A percentile compares a stretch with the other conserved stretches of the same genome.
phyloP scores from a whole-genome alignment of 495 filamentous ascomycete genomes.

The Xylaria venustula region DNA sequence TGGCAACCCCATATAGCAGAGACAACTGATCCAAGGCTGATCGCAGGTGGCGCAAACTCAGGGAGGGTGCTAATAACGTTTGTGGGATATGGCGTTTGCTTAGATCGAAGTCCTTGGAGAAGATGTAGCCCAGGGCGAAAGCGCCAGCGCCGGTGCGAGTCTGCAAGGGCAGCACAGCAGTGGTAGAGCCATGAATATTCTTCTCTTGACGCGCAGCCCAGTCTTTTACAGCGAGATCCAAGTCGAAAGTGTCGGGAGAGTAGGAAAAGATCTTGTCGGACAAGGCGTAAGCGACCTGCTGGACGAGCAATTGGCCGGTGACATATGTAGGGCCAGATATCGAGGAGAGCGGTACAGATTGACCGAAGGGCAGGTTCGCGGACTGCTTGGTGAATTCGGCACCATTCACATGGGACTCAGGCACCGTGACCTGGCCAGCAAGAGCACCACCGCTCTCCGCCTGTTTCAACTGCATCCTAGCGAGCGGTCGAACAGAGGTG shows the following conservation, averaged over 20 bases:
- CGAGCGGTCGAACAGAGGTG: neutral
- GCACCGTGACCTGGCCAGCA: conserved; percentile 24
- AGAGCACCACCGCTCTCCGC: conserved; percentile 19
- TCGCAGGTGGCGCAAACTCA: conserved; percentile 76
- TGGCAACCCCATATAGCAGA: conserved; percentile 82
- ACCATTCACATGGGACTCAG: conserved; percentile 25
- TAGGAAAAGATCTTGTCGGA: conserved; percentile 97
- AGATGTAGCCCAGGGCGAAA: conserved; percentile 93
- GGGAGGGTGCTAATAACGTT: conserved; percentile 79
- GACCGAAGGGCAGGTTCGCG: conserved; percentile 62
- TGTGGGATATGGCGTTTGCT: conserved; percentile 90
- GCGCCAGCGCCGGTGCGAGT: conserved; percentile 86
- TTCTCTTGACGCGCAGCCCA: conserved; percentile 66
- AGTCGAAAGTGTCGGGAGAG: conserved; percentile 87
- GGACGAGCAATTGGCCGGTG: conserved; percentile 86
- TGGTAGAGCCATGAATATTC: conserved; percentile 80
- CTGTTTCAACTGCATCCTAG: conserved; percentile 26
- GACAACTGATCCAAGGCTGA: conserved; percentile 86
- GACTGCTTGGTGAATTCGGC: conserved; percentile 43
- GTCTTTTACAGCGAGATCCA: conserved; percentile 74
- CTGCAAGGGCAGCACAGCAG: conserved; percentile 76
- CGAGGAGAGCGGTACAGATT: conserved; percentile 56
- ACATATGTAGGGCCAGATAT: conserved; percentile 88
- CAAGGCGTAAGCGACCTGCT: conserved; percentile 90
- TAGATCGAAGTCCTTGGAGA: conserved; percentile 90